Percentiles rank a stretch among this genome's conserved stretches.
Conservation (phyloP, 208 protist species). For the Leishmania braziliensis region DNA sequence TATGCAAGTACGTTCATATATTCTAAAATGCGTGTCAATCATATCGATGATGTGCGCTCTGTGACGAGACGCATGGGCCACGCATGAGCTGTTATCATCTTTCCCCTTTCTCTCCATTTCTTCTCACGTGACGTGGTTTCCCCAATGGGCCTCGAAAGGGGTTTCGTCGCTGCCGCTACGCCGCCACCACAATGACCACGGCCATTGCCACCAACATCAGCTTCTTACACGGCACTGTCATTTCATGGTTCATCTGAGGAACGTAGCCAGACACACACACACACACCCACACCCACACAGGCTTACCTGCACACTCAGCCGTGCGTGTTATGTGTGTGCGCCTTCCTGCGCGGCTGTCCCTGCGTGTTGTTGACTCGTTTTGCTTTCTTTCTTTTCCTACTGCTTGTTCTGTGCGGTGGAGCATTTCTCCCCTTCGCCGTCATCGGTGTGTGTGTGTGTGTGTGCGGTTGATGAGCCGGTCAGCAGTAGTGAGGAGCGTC, state of each 20-base stretch:
- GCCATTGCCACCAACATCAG: background rate
- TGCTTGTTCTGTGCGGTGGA: background rate
- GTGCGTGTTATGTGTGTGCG: background rate
- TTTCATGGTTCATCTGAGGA: background rate
- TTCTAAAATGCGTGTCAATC: background rate
- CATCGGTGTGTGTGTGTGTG: background rate
- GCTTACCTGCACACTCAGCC: background rate
- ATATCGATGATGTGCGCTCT: background rate
- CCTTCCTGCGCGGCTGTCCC: background rate
- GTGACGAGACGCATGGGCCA: background rate
- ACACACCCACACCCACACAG: background rate
- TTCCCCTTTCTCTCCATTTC: background rate
- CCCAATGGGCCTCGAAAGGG: background rate
- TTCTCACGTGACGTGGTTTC: background rate
- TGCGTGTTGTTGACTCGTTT: slow-evolving; percentile 15
- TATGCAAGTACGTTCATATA: no score
- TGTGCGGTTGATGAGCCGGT: background rate
- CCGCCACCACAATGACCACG: background rate
- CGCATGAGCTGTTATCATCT: background rate
- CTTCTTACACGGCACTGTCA: background rate
- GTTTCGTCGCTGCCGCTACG: background rate
- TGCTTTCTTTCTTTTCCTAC: background rate
- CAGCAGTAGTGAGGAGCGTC: background rate
- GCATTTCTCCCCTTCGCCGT: background rate
- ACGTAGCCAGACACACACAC: background rate